phyloP scores from a whole-genome alignment of 768 basidiomycete genomes.

The Suillus discolor region DNA sequence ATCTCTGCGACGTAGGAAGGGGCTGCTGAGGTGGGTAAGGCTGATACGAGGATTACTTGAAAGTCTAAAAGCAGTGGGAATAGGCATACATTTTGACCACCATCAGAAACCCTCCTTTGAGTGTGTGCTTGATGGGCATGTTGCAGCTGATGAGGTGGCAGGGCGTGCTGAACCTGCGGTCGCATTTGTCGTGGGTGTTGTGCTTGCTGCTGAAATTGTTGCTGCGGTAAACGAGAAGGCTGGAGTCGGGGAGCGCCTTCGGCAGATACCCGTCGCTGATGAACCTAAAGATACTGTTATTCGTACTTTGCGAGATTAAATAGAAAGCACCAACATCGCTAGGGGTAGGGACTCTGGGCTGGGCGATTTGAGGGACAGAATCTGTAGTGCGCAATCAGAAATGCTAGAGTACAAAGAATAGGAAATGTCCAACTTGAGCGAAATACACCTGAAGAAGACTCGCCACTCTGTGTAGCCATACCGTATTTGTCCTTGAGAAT shows the following conservation, averaged over 20 bases:
- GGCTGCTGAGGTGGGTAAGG: neutral
- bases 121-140: neutral
- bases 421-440: neutral
- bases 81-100: neutral
- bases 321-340: constrained; percentile 1
- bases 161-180: neutral
- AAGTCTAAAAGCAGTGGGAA: no score
- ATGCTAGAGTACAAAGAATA: neutral
- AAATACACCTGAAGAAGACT: neutral
- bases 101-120: neutral
- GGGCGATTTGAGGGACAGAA: neutral
- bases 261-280: constrained; percentile 5
- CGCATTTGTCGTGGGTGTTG: constrained; percentile 7
- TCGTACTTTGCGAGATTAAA: neutral
- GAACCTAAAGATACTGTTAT: neutral
- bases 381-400: neutral
- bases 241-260: constrained; percentile 6
- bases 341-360: neutral
- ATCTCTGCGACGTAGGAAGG: no score
- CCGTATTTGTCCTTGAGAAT: constrained; percentile 24
- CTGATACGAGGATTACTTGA: neutral
- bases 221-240: constrained; percentile 10
- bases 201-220: neutral
- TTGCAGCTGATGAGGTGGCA: constrained; percentile 7
- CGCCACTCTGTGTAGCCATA: neutral